Evolutionary conservation across 2,329 filamentous ascomycete species (phyloP).

Genomic region (Hyphodiscus sp.): DNA sequence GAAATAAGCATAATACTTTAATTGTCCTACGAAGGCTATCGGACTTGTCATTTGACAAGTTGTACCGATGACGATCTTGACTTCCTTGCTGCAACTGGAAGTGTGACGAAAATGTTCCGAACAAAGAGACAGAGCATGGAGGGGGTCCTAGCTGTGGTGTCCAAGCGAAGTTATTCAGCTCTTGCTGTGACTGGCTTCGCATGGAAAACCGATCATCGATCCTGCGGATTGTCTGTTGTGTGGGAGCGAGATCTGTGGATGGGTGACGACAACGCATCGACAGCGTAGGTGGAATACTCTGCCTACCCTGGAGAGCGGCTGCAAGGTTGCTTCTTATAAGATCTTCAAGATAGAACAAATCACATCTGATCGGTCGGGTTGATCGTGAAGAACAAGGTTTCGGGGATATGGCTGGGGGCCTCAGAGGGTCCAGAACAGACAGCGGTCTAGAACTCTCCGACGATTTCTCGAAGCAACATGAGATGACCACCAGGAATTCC

Average conservation of each 20-base stretch:
- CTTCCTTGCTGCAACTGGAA: too few relatives aligned
- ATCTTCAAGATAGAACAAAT: not conserved
- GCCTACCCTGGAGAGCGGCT: not conserved
- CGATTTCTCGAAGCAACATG: not conserved
- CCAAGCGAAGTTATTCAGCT: not conserved
- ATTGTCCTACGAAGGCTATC: not conserved
- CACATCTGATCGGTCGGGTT: not conserved
- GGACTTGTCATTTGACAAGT: not conserved
- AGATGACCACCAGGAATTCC: not conserved
- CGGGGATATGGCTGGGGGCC: not conserved
- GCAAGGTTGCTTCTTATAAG: not conserved
- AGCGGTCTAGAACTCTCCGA: not conserved
- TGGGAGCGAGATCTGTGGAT: not conserved
- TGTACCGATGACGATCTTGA: not conserved
- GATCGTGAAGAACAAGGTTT: not conserved
- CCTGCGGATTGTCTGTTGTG: not conserved
- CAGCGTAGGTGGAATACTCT: not conserved
- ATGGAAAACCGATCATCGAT: not conserved
- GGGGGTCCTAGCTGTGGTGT: not conserved
- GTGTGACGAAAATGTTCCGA: not conserved
- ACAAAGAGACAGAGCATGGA: not conserved
- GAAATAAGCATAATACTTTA: not conserved
- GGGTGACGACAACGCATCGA: not conserved
- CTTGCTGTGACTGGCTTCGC: not conserved
- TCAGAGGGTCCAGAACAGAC: too few relatives aligned